Base-by-base conservation (phyloP, 768 basidiomycete species). In the Pholiota microspora region DNA sequence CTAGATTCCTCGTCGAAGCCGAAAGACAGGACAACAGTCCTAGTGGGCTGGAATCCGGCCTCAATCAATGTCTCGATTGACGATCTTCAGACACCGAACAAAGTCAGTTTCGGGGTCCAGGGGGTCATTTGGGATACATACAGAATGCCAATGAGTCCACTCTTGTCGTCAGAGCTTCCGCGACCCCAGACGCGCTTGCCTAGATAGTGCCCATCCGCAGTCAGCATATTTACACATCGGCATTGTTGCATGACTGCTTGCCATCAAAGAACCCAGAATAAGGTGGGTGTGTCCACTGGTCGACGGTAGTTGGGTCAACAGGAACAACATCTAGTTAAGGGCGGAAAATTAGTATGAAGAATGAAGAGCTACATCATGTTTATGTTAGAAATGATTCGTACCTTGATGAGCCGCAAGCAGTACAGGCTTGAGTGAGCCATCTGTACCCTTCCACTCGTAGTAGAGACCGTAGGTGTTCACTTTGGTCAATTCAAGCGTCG, bases 381-480 rank as follows among this genome's bases (percentile, higher is more conserved):
- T n/a, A n/a, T n/a, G 29, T 31, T 6, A 31, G 12, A 31, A 31
- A 31, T 6, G 18, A 0, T 27, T 51, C 67, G 24, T 38, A 80
- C 85, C 86, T 74, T 86, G 85, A 64, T 88, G 86, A 1, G 79
- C 85, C n/a, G 80, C 77, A 36, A 88, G 67, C 10, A 92, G 71
- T 13, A 91, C 60, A 0, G 91, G 90, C 65, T 89, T 88, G n/a
- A 88, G 72, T 0, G 74, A 69, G 9, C 67, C 54, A 59, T 89
- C 76, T 3, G 79, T 77, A 1, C 89, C 90, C 49, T 77, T 71
- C 89, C 89, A 92, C 46, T 83, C 79, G 64, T 82, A 89, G 7
- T 89, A 67, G n/a, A 92, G 74, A 0, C 82, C 90, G 60, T 88
- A 89, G 0, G 82, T 88, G 66, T 92, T 91, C 61, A 94, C 82